Evolutionary conservation across 2,329 filamentous ascomycete genomes (phyloP).

Genomic region (Colletotrichum musae): DNA sequence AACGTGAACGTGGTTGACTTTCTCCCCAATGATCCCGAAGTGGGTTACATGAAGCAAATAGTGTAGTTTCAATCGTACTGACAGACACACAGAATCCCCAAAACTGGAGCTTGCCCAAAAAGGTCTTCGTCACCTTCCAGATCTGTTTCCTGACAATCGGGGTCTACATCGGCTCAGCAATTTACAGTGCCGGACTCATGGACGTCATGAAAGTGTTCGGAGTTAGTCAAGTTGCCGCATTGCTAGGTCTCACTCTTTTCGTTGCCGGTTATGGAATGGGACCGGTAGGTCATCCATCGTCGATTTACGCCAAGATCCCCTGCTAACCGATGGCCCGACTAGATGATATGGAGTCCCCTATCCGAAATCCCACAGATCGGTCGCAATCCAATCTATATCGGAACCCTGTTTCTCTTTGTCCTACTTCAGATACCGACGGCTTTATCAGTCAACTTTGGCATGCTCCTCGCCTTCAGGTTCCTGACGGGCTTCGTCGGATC

Average conservation of each 20-base stretch:
- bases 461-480: constrained; percentile 35
- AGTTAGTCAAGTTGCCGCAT: constrained; percentile 19
- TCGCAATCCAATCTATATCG: constrained; percentile 37
- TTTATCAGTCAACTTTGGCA: constrained; percentile 19
- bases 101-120: constrained; percentile 21
- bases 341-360: constrained; percentile 37
- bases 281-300: constrained; percentile 3
- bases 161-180: constrained; percentile 37
- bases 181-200: constrained; percentile 26
- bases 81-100: constrained; percentile 7
- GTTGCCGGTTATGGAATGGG: constrained; percentile 35
- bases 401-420: constrained; percentile 31
- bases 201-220: constrained; percentile 27
- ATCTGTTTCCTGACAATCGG: constrained; percentile 16
- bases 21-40: constrained; percentile 29
- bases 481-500: constrained; percentile 37
- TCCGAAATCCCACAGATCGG: constrained; percentile 36
- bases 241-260: constrained; percentile 30
- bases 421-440: constrained; percentile 28
- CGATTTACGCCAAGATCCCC: neutral
- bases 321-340: neutral
- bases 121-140: constrained; percentile 25
- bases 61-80: neutral
- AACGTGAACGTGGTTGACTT: constrained; percentile 17
- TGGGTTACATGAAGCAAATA: neutral